Base-by-base conservation (phyloP, 2,329 filamentous ascomycete genomes). In the Lasiodiplodia sp. region DNA sequence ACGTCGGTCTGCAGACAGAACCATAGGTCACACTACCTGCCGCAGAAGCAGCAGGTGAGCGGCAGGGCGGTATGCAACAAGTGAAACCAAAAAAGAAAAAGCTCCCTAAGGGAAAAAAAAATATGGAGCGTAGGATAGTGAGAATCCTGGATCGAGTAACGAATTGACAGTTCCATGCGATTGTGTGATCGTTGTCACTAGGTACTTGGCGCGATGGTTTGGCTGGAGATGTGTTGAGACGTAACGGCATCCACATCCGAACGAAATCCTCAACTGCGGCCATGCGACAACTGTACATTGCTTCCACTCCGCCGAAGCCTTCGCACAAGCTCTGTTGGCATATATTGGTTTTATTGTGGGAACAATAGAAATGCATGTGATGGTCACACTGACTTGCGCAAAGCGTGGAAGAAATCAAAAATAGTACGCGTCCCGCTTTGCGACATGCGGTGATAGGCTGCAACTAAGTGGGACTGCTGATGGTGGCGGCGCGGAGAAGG, bases 401-500 rank as follows among this genome's bases (percentile, higher is more conserved):
- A n/a, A 23, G 34, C 25, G 21, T 25, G 37, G 31, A 44, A 47
- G n/a, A 57, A 47, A 49, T 63, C 37, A n/a, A 60, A 60, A 60
- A 51, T 51, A 63, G 58, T 28, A 37, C 44, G 16, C 10, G 40
- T 12, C 18, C 38, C 25, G 40, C 40, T 51, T 51, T 28, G 18
- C 40, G 18, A 49, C 3, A 37, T 3, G 40, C 23, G 23, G 21
- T 63, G 40, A 63, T 63, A 63, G 58, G 58, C 58, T 63, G 18
- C 6, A 37, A 4, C 4, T 4, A 63, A 49, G 58, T 63, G 40
- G 58, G 37, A 44, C 58, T 49, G 28, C 28, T 51, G 40, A 51
- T 37, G 57, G 40, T 34, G 40, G 58, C 58, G 58, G 23, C 58
- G 40, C 40, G 58, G 58, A 63, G 58, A 51, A 34, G 58, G 31